phyloP scores from a whole-genome alignment of 352 stramenopile species.

The Halophytophthora batemanensis region DNA sequence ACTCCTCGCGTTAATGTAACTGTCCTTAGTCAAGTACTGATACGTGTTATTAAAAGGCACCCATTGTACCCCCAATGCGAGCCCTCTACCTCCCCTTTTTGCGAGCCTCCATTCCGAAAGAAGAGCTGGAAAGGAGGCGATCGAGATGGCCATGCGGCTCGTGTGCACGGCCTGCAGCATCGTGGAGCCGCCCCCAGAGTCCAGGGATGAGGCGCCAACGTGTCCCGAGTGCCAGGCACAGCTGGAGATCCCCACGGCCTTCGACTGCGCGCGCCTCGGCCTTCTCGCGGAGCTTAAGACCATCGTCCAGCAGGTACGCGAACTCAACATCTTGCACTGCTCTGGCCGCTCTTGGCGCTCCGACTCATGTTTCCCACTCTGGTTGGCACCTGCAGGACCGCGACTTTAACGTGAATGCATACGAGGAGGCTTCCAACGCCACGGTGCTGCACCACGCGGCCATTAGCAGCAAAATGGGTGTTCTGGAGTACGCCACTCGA shows the following conservation, averaged over 20 bases:
- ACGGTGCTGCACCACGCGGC: constrained; percentile 75
- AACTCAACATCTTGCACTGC: not conserved
- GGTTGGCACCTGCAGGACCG: constrained; percentile 24
- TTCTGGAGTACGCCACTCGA: constrained; percentile 48
- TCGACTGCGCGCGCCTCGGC: constrained; percentile 65
- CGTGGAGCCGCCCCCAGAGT: not conserved
- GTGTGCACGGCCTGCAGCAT: constrained; percentile 37
- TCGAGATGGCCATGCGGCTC: constrained; percentile 18
- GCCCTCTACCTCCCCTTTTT: too few relatives aligned
- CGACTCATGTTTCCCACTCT: constrained; percentile 3
- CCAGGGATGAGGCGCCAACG: not conserved
- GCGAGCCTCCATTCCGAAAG: too few relatives aligned
- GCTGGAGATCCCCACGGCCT: constrained; percentile 35
- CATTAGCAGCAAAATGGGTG: constrained; percentile 78
- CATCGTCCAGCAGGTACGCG: constrained; percentile 42
- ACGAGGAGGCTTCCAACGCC: constrained; percentile 45
- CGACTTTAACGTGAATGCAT: constrained; percentile 56
- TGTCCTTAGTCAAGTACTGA: too few relatives aligned
- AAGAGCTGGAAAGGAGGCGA: too few relatives aligned
- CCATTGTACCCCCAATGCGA: too few relatives aligned
- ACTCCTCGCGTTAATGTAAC: too few relatives aligned
- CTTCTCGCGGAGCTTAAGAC: constrained; percentile 56
- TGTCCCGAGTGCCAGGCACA: constrained; percentile 43
- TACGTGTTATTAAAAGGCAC: too few relatives aligned
- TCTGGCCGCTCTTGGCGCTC: not conserved